A percentile compares a stretch with the other conserved stretches of the same genome.
Conservation (phyloP, 257 asterid genomes). For the Solanum etuberosum region DNA sequence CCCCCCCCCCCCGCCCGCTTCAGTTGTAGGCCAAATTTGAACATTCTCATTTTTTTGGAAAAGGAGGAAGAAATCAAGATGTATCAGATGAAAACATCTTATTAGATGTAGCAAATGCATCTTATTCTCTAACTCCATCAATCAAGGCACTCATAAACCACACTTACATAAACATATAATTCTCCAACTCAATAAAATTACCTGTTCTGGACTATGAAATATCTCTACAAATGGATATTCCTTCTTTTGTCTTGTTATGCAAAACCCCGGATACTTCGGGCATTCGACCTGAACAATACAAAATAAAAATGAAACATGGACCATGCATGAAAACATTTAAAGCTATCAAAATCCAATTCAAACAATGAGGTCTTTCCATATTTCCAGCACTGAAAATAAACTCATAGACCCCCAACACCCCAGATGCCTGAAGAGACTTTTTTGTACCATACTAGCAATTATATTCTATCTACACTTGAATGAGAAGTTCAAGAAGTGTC, state of each 20-base stretch:
- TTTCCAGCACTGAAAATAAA: neutral
- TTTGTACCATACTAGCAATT: neutral
- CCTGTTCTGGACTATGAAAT: conserved; percentile 87
- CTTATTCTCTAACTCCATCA: neutral
- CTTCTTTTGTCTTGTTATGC: conserved; percentile 79
- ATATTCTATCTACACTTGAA: neutral
- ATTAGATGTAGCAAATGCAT: neutral
- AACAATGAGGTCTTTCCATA: neutral
- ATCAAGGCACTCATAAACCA: neutral
- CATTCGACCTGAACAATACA: conserved; percentile 64
- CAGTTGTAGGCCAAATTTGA: neutral
- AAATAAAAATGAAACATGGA: neutral
- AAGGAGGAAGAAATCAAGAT: neutral
- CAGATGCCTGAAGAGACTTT: neutral
- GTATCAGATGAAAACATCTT: neutral
- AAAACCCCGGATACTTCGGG: conserved; percentile 93
- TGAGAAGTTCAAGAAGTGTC: conserved; percentile 8
- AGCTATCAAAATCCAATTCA: neutral
- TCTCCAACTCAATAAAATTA: conserved; percentile 2
- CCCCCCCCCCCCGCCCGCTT: neutral
- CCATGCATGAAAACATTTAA: neutral
- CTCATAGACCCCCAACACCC: neutral
- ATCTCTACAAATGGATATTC: conserved; percentile 86
- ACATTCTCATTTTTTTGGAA: neutral
- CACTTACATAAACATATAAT: neutral